These are phyloP conservation scores for Zychaea mexicana DNA, from an alignment of 371 early-diverging fungal genomes.

Conservation along the genomic window DNA sequence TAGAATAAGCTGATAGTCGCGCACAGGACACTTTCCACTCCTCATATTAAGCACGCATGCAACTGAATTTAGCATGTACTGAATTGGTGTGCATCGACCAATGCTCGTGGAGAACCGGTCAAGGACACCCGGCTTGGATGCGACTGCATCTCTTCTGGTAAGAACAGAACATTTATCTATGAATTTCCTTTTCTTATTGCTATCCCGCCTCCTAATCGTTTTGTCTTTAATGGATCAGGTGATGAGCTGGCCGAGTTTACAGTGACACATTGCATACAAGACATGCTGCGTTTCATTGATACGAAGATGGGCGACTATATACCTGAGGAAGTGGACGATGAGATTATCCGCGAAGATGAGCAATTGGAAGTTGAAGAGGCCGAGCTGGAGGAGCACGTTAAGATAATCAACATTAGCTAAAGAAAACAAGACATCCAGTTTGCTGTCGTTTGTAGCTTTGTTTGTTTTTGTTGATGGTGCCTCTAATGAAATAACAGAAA, in stretches of 20 bases:
- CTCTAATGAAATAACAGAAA: too few relatives aligned
- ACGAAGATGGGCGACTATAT: conserved; percentile 41
- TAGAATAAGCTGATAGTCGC: neutral
- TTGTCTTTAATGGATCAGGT: conserved; percentile 9
- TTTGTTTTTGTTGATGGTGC: too few relatives aligned
- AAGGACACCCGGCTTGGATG: conserved; percentile 40
- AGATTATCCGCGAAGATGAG: conserved; percentile 7
- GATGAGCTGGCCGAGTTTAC: conserved; percentile 44
- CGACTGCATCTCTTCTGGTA: conserved; percentile 37
- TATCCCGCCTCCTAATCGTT: too few relatives aligned
- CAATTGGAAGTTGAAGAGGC: conserved; percentile 26
- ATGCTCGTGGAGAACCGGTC: conserved; percentile 25
- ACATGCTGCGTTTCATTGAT: conserved; percentile 36
- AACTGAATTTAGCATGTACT: conserved; percentile 23
- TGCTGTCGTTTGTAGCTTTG: too few relatives aligned
- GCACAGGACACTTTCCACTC: too few relatives aligned
- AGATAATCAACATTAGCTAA: conserved; percentile 21
- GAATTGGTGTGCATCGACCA: conserved; percentile 33
- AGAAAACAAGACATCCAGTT: neutral
- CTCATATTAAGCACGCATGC: too few relatives aligned
- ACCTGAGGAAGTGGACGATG: conserved; percentile 16
- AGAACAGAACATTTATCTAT: neutral
- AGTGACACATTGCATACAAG: conserved; percentile 28
- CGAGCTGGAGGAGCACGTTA: conserved; percentile 26
- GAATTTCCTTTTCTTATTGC: neutral